These are phyloP conservation scores for Talaromyces wortmannii DNA, from an alignment of 495 filamentous ascomycete genomes.

Conservation along the genomic window DNA sequence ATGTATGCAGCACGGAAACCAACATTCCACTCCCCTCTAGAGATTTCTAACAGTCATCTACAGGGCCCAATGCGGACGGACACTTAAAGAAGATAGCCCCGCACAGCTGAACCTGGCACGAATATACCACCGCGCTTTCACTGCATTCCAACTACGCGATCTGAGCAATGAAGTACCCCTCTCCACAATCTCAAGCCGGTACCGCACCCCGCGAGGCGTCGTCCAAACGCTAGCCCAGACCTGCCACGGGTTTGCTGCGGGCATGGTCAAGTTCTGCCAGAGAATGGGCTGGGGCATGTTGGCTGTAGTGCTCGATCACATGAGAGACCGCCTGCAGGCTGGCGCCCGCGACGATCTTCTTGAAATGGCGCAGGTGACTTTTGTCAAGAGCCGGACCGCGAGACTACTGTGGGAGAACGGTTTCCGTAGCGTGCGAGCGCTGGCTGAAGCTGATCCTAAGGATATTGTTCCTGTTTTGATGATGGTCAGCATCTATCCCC, in stretches of 20 bases:
- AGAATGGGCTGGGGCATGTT: constrained; percentile 70
- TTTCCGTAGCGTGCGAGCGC: constrained; percentile 55
- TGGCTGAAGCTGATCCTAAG: constrained; percentile 61
- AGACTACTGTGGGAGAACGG: constrained; percentile 74
- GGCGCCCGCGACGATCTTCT: constrained; percentile 70
- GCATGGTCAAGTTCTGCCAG: constrained; percentile 70
- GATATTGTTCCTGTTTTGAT: constrained; percentile 65
- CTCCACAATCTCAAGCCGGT: constrained; percentile 61
- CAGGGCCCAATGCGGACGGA: constrained; percentile 62
- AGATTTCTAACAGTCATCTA: constrained; percentile 16
- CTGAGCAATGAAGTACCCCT: constrained; percentile 75
- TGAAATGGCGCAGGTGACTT: constrained; percentile 66
- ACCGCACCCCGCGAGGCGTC: constrained; percentile 59
- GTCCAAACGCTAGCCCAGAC: constrained; percentile 70
- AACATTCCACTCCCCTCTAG: neutral
- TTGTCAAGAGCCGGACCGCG: constrained; percentile 72
- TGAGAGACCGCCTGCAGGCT: constrained; percentile 65
- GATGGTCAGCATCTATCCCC: constrained; percentile 38
- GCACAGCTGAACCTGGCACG: constrained; percentile 53
- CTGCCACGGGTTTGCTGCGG: constrained; percentile 72
- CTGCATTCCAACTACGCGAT: constrained; percentile 74
- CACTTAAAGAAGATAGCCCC: constrained; percentile 55
- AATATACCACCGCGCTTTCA: constrained; percentile 72
- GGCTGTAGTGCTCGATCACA: constrained; percentile 70
- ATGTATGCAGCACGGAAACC: constrained; percentile 43